These are phyloP conservation scores for Podaxis pistillaris DNA, from an alignment of 768 basidiomycete species.

Conservation along the genomic window DNA sequence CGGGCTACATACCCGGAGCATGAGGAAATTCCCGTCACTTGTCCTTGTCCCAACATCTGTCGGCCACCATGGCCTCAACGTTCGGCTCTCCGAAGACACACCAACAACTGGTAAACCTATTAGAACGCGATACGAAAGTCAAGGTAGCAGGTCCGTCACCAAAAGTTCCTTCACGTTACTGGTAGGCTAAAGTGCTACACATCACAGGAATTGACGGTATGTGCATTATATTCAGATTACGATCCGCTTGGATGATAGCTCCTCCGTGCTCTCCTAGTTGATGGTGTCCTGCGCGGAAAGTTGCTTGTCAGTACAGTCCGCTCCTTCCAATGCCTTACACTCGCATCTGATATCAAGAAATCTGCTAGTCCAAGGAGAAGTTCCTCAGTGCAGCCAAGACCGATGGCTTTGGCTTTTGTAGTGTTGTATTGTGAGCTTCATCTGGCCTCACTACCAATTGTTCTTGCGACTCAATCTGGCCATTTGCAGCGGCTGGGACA, in stretches of 20 bases:
- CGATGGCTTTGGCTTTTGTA: slow-evolving; percentile 91
- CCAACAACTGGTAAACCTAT: slow-evolving; percentile 52
- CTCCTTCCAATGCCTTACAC: not conserved
- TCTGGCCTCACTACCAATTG: not conserved
- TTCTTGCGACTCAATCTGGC: not conserved
- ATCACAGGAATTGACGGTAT: slow-evolving; percentile 61
- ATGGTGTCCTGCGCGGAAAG: slow-evolving; percentile 94
- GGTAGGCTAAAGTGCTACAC: slow-evolving; percentile 6
- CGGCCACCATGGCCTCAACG: slow-evolving; percentile 16
- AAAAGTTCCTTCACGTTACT: not conserved
- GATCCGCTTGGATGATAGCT: not conserved
- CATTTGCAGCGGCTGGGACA: slow-evolving; percentile 76
- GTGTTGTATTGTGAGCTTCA: slow-evolving; percentile 77
- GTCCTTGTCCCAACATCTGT: not conserved
- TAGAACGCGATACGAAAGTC: slow-evolving; percentile 74
- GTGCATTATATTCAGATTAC: not conserved
- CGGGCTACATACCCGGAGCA: not conserved
- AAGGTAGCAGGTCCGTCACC: slow-evolving; percentile 81
- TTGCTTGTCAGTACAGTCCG: slow-evolving; percentile 62
- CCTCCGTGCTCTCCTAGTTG: slow-evolving; percentile 49
- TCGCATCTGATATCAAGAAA: slow-evolving; percentile 12
- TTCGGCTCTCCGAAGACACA: slow-evolving; percentile 34
- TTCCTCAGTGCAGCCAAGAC: slow-evolving; percentile 79
- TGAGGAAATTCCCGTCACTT: not conserved
- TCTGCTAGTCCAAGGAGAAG: slow-evolving; percentile 79